phyloP scores from a whole-genome alignment of 345 rosid genomes.

The Turnera subulata region DNA sequence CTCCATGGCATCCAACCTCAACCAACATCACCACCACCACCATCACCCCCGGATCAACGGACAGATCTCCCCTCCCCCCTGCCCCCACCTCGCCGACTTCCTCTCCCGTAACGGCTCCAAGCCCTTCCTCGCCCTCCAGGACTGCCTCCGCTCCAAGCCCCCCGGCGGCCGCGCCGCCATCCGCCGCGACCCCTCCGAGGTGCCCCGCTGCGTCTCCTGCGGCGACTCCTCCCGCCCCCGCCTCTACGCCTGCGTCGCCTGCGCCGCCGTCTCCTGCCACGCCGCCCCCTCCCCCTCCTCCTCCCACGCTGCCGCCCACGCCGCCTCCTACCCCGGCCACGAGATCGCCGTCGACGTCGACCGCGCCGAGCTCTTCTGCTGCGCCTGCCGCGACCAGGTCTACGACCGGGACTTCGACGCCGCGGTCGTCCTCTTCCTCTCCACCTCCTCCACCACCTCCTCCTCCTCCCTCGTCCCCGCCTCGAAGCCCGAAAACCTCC shows the following conservation, averaged over 20 bases:
- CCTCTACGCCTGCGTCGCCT: constrained; percentile 64
- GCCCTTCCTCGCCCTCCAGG: constrained; percentile 52
- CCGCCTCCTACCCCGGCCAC: constrained; percentile 51
- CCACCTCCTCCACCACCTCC: constrained; percentile 32
- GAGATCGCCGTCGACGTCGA: constrained; percentile 70
- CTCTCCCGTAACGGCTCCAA: constrained; percentile 41
- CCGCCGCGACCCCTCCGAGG: constrained; percentile 46
- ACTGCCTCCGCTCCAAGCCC: constrained; percentile 54
- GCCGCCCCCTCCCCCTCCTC: constrained; percentile 28
- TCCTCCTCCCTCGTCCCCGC: constrained; percentile 33
- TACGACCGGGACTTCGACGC: constrained; percentile 84
- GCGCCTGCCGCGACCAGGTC: constrained; percentile 71
- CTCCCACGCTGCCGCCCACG: constrained; percentile 59
- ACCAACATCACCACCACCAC: no score
- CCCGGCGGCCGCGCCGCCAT: constrained; percentile 52
- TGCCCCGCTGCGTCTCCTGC: constrained; percentile 47
- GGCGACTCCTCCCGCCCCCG: constrained; percentile 33
- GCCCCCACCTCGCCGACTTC: constrained; percentile 55
- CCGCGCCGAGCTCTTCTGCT: constrained; percentile 88
- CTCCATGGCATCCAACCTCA: constrained; percentile 42
- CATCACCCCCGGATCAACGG: constrained; percentile 23
- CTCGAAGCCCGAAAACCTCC: constrained; percentile 30
- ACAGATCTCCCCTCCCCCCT: constrained; percentile 26
- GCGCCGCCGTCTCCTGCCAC: constrained; percentile 69
- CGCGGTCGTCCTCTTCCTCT: constrained; percentile 49